These are phyloP conservation scores for Forsythia viridissima DNA, from an alignment of 257 asterid genomes.

Conservation along the genomic window DNA sequence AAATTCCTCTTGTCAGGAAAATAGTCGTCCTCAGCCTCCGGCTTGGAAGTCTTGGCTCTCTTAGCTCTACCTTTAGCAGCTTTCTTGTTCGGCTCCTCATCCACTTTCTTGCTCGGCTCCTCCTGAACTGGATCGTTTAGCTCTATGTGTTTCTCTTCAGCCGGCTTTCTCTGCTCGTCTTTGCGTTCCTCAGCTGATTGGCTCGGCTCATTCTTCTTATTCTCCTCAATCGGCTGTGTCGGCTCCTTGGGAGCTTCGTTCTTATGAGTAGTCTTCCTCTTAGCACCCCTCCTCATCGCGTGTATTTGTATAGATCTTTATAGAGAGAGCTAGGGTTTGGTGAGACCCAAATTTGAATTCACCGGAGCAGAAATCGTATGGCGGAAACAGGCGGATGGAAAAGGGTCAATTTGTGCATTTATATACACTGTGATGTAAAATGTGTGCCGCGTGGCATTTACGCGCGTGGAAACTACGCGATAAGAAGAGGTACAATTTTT, in stretches of 20 bases:
- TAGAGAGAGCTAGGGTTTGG: constrained; percentile 38
- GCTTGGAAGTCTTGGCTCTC: constrained; percentile 47
- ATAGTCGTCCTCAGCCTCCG: constrained; percentile 60
- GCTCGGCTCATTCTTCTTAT: background rate
- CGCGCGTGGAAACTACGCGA: background rate
- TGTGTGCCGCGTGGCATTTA: background rate
- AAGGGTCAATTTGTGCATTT: background rate
- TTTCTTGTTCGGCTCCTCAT: constrained; percentile 37
- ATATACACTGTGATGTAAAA: background rate
- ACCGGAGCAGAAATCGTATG: constrained; percentile 27
- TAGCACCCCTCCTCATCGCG: constrained; percentile 64
- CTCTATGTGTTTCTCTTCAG: constrained; percentile 15
- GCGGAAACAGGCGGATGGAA: constrained; percentile 39
- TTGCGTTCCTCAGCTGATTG: constrained; percentile 16
- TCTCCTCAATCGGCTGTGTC: constrained; percentile 23
- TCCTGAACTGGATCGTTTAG: constrained; percentile 14
- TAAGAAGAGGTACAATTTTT: background rate
- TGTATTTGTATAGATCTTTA: background rate
- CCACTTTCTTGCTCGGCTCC: constrained; percentile 16
- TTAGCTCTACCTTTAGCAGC: constrained; percentile 46
- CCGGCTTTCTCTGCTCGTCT: background rate
- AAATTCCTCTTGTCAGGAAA: constrained; percentile 71
- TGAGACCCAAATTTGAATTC: constrained; percentile 44
- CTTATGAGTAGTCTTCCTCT: constrained; percentile 55
- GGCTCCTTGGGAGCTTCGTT: constrained; percentile 24